Base-by-base conservation (phyloP, 768 basidiomycete genomes). In the Sarcodon sp. region DNA sequence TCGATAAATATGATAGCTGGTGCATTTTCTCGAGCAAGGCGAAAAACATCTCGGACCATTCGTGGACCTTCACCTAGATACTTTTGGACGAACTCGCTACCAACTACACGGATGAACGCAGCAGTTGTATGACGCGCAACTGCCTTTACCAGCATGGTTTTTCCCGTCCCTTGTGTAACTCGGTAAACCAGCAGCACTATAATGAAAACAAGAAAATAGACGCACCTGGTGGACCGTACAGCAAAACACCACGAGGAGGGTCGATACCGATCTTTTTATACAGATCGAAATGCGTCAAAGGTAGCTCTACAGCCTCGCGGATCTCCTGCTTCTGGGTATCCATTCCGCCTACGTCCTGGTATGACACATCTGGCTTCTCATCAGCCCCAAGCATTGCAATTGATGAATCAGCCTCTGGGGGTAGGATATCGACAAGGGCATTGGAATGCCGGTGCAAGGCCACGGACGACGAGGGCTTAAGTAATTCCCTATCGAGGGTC, bases 261-360 rank as follows among this genome's bases (percentile, higher is more conserved):
- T 99, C 94, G 54, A 99, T 99, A 55, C 96, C 96, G 59, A 99
- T 99, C 71, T 98, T 97, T 71, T 89, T 89, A 75, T 98, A 99
- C 38, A 99, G 70, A 60, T 99, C 94, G 62, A 94, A 94, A 66
- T 99, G 86, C n/a, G 85, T 90, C 47, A 90, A 70, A 21, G 96
- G 96, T 16, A 99, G 73, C 64, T 99, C 96, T 32, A 99, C 96
- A 4, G 94, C 94, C 67, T 99, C 96, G 53, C 94, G 71, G 52
- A 99, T 98, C 68, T 99, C 94, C 68, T 98, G 94, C 70, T 98
- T 99, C 71, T 99, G 96, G 9, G 79, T 61, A 64, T 98, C 94
- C 84, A 98, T 85, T 43, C 96, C 96, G 58, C 96, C 96, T 38
- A 98, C 87, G 60, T 99, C 96, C 51, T 79, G 71, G 64, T 99